Base-by-base conservation (phyloP, 116 monocot genomes). In the Trichopus zeylanicus region DNA sequence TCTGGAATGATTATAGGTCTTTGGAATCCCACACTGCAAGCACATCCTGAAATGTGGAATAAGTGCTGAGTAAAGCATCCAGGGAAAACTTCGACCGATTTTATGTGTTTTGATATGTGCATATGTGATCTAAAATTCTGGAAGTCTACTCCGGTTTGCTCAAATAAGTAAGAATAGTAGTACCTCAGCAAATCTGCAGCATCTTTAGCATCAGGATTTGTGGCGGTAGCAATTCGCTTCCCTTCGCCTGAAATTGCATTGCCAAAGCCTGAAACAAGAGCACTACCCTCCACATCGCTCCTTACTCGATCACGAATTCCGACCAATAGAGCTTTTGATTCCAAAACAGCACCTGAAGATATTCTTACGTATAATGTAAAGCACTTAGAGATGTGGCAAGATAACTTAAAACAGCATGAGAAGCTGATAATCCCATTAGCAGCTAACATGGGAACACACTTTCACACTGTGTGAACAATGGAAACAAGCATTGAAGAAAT, bases 111-210 rank as follows among this genome's bases (percentile, higher is more conserved):
- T n/a, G n/a, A n/a, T n/a, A n/a, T n/a, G n/a, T n/a, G n/a, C n/a
- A n/a, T n/a, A n/a, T n/a, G n/a, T n/a, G n/a, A n/a, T n/a, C n/a
- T n/a, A n/a, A n/a, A n/a, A n/a, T n/a, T n/a, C n/a, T n/a, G n/a
- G n/a, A n/a, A n/a, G n/a, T n/a, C n/a, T n/a, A n/a, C n/a, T n/a
- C n/a, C 0, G 32, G 0, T 31, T 31, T 11, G n/a, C 9, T 49
- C 21, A 21, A 49, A 49, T 7, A 22, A 22, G 22, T 20, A 49
- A 49, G 23, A 49, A 22, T 3, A 55, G 29, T 61, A 95, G 29
- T 61, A 95, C 95, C 95, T 86, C 13, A 95, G 66, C 42, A 95
- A 78, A 33, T 89, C 86, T 5, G 94, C 89, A 68, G 89, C 94
- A 71, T 94, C 94, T 67, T 80, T 80, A 29, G 75, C 52, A 31